Evolutionary conservation across 176 grass and related monocot genomes (phyloP), one percentile per base, ranked within the genome.

Genomic region (Aegilops umbellulata): DNA sequence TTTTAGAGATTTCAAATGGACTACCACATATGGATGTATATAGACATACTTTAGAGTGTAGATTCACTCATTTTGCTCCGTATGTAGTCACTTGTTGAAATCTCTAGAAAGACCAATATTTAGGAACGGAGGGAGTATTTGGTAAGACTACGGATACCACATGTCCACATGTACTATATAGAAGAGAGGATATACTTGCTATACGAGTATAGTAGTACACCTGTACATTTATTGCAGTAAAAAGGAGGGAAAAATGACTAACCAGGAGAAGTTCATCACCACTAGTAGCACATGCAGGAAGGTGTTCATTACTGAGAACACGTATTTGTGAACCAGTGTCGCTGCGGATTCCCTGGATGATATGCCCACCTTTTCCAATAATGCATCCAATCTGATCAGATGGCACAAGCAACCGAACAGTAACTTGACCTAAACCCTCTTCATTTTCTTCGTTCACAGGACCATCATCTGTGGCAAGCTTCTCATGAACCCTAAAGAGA

Each of bases 361-460:
- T 98, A 10, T 88, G 92, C 23, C 96, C 96, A 65, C 93, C 96
- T 91, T 95, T 98, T 31, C 96, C 96, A 91, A 98, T 92, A 79
- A 98, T 95, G 77, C 96, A 95, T 63, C 96, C 96, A 83, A 98
- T 98, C 86, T 98, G 96, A 86, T 98, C 93, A 73, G 96, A 95
- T 38, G 96, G 96, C 58, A 98, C 96, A 86, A 98, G 87, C 77
- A 98, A 83, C 36, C 93, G 87, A 78, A 87, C 82, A 9, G 91
- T 94, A 77, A 88, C 84, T 83, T 98, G 91, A 80, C 74, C 61
- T 72, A 41, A 83, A 80, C 62, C 84, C 29, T 82, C 91, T 83
- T 95, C 96, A 38, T 78, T 78, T n/a, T 98, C 93, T 87, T 97
- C 89, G 0, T 91, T 83, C 10, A 51, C 85, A 46, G 68, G 65